Conservation (phyloP, 495 filamentous ascomycete species). For the Aspergillus bertholletiae region DNA sequence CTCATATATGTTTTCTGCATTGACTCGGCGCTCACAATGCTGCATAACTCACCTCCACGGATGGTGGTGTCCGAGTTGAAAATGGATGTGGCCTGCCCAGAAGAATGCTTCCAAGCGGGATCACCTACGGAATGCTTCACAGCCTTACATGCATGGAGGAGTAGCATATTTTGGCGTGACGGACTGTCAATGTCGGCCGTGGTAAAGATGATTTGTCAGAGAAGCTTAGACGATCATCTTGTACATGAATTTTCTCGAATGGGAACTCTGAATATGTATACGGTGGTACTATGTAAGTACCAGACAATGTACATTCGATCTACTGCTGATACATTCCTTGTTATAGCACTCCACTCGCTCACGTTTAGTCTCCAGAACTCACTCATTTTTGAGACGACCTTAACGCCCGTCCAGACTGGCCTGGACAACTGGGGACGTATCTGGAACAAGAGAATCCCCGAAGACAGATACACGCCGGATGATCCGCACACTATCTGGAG, state of each 20-base stretch:
- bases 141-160: constrained; percentile 13
- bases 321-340: background rate
- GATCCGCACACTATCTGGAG: constrained; percentile 22
- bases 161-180: constrained; percentile 15
- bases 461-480: constrained; percentile 20
- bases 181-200: constrained; percentile 20
- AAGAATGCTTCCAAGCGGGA: constrained; percentile 22
- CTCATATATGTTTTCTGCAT: constrained; percentile 23
- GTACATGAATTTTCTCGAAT: constrained; percentile 15
- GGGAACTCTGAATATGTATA: constrained; percentile 26
- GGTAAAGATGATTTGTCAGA: constrained; percentile 20
- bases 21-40: constrained; percentile 20
- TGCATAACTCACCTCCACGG: constrained; percentile 23
- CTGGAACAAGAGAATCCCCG: constrained; percentile 20
- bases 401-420: constrained; percentile 23
- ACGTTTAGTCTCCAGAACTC: constrained; percentile 29
- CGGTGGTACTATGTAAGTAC: constrained; percentile 20
- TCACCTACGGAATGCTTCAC: constrained; percentile 16
- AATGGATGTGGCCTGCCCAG: constrained; percentile 23
- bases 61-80: constrained; percentile 22
- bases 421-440: constrained; percentile 27
- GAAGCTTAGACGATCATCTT: constrained; percentile 8
- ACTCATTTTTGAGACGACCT: constrained; percentile 24
- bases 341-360: constrained; percentile 24
- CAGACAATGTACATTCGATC: background rate